These are phyloP conservation scores for Phytophthora hybrid DNA, from an alignment of 352 stramenopile genomes.

Conservation along the genomic window DNA sequence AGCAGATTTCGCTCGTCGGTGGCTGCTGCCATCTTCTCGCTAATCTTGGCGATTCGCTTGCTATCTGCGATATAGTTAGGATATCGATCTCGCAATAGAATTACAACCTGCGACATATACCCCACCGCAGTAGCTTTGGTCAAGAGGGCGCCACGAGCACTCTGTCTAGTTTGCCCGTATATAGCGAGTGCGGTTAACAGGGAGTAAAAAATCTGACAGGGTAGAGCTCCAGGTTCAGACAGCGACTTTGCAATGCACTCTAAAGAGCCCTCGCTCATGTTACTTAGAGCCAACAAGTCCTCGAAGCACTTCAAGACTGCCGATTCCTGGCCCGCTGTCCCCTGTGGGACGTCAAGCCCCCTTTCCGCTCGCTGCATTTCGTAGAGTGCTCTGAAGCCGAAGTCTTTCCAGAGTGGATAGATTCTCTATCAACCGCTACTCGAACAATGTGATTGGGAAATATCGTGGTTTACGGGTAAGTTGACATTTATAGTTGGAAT, in stretches of 20 bases:
- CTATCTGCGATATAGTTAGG: slow-evolving; percentile 5
- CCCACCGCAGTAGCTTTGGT: slow-evolving; percentile 21
- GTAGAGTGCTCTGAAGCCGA: not conserved
- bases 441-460: not conserved
- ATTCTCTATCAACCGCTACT: not conserved
- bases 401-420: not conserved
- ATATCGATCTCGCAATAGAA: slow-evolving; percentile 20
- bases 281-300: not conserved
- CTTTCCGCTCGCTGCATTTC: not conserved
- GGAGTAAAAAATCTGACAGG: not conserved
- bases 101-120: slow-evolving; percentile 25
- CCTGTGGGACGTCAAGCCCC: not conserved
- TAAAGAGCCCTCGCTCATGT: not conserved
- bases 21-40: slow-evolving; percentile 31
- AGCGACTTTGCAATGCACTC: not conserved
- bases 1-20: slow-evolving; percentile 41
- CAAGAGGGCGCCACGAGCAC: slow-evolving; percentile 11
- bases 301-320: not conserved
- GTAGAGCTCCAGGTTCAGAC: not conserved
- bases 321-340: not conserved
- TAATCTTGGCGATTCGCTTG: slow-evolving; percentile 25
- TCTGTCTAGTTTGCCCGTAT: slow-evolving; percentile 31
- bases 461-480: not conserved
- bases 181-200: slow-evolving; percentile 20
- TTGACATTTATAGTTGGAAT: not conserved